Evolutionary conservation across 148 eudicot genomes (phyloP).

Genomic region (Euryodendron excelsum): DNA sequence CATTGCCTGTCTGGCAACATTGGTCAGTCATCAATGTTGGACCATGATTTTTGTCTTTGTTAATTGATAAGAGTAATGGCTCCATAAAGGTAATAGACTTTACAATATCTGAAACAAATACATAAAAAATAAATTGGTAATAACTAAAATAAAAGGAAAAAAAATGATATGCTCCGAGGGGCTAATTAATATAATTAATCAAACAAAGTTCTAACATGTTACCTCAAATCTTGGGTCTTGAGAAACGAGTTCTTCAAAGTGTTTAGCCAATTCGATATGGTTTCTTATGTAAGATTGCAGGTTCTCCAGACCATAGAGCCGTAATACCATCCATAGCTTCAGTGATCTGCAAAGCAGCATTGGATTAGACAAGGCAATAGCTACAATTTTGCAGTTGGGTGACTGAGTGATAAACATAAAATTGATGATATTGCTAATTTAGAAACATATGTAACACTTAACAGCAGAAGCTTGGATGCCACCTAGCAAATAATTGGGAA

Average conservation of each 20-base stretch:
- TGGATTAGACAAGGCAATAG: neutral
- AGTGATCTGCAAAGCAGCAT: constrained; percentile 54
- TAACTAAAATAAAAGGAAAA: neutral
- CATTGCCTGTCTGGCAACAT: neutral
- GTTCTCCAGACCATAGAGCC: constrained; percentile 79
- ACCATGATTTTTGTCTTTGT: neutral
- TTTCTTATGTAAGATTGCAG: constrained; percentile 83
- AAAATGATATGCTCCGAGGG: neutral
- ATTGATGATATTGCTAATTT: neutral
- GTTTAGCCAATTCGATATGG: constrained; percentile 72
- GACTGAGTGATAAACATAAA: neutral
- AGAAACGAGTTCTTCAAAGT: constrained; percentile 66
- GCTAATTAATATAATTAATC: neutral
- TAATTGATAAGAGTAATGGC: neutral
- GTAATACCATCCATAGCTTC: constrained; percentile 92
- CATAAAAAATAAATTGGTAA: neutral
- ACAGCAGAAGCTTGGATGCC: neutral
- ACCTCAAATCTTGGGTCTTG: constrained; percentile 90
- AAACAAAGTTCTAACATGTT: constrained; percentile 4
- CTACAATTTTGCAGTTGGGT: neutral
- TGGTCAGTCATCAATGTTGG: neutral
- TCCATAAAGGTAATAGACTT: neutral
- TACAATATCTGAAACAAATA: neutral
- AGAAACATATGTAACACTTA: neutral
- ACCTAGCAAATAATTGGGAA: neutral